Conservation (phyloP, 139 green algal genomes). For the Volvox reticuliferus region DNA sequence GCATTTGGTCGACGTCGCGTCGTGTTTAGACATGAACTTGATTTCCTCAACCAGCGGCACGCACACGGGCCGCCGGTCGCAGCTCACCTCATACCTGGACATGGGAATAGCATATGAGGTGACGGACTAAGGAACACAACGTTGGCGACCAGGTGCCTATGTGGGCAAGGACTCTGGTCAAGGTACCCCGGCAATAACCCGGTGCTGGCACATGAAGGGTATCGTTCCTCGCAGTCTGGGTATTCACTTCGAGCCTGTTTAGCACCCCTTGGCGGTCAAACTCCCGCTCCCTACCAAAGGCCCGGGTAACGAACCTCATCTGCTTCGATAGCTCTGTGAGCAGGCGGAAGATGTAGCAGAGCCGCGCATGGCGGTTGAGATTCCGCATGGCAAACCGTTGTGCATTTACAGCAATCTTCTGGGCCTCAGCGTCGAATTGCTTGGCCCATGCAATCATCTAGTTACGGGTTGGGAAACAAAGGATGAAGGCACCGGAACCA, state of each 20-base stretch:
- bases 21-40: conserved; percentile 20
- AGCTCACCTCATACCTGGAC: conserved; percentile 33
- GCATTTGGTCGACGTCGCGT: not conserved
- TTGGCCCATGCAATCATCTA: conserved; percentile 30
- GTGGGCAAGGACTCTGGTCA: too few relatives aligned
- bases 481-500: not conserved
- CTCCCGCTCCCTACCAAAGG: too few relatives aligned
- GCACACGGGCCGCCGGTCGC: conserved; percentile 30
- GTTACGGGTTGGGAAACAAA: not conserved
- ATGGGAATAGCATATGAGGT: not conserved
- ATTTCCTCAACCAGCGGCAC: conserved; percentile 48
- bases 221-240: too few relatives aligned
- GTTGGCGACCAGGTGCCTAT: too few relatives aligned
- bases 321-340: conserved; percentile 40
- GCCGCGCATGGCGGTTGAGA: conserved; percentile 34
- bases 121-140: too few relatives aligned
- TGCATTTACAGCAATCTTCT: not conserved
- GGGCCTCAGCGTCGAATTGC: conserved; percentile 9
- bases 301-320: conserved; percentile 8
- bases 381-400: conserved; percentile 34
- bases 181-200: too few relatives aligned
- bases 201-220: too few relatives aligned
- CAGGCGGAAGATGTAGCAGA: conserved; percentile 43
- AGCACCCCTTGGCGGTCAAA: too few relatives aligned
- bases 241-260: too few relatives aligned